Evolutionary conservation across 169 alveolate genomes (phyloP).

Genomic region (Theileria parva): DNA sequence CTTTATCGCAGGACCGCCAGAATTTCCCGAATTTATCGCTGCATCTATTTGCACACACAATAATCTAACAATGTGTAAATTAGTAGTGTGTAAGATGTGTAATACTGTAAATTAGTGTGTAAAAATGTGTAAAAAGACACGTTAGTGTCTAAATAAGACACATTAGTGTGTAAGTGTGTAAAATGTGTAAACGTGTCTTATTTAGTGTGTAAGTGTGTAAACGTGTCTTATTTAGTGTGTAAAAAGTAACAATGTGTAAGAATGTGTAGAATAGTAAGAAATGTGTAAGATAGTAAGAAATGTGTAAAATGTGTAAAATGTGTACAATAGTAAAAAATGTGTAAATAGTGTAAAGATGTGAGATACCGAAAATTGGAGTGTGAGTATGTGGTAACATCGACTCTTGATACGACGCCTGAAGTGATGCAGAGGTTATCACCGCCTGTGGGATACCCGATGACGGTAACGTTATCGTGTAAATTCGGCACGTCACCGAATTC

Average conservation of each 20-base stretch:
- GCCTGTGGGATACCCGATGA: constrained; percentile 87
- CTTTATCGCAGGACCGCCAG: constrained; percentile 86
- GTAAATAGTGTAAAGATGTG: neutral
- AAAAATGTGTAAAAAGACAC: no score
- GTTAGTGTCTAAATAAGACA: no score
- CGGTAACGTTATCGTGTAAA: constrained; percentile 80
- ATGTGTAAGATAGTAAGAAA: no score
- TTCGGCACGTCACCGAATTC: constrained; percentile 80
- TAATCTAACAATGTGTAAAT: no score
- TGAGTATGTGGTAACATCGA: constrained; percentile 76
- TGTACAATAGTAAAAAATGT: neutral
- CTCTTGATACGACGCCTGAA: constrained; percentile 85
- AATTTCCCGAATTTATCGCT: constrained; percentile 87
- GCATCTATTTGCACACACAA: constrained; percentile 87
- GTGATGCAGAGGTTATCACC: constrained; percentile 87
- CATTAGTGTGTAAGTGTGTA: no score
- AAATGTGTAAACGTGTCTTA: no score
- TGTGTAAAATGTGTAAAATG: neutral
- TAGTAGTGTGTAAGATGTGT: no score
- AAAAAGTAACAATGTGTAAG: no score
- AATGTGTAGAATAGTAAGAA: neutral
- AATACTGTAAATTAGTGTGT: no score
- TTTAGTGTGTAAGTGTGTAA: no score
- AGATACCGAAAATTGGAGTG: constrained; percentile 65
- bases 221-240: no score